Base-by-base conservation (phyloP, 192 early-diverging fungal genomes). In the Coemansia sp. region DNA sequence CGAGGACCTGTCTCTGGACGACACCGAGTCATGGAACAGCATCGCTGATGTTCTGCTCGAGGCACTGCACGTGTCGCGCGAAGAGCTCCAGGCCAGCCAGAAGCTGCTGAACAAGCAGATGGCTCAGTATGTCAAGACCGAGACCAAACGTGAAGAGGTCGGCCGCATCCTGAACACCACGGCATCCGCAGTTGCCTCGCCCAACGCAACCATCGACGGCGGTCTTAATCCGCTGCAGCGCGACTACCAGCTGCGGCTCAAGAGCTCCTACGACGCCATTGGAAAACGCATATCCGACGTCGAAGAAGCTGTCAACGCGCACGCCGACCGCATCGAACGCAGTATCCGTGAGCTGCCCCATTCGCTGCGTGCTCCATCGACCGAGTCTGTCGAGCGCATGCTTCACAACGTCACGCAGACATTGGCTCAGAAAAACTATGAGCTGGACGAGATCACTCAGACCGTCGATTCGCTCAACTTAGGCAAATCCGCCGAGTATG, bases 381-480 rank as follows among this genome's bases (percentile, higher is more conserved):
- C 77, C 7, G 85, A 86, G 34, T 79, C 74, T 18, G 74, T 86
- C 38, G 83, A 83, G 54, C 85, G 85, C 43, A 71, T 73, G 33
- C 73, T 88, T 41, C 60, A 70, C 64, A 78, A 85, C 48, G 74
- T 81, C 52, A 66, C 66, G 53, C 37, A 67, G 37, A 71, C 78
- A 2, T 64, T 86, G 53, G 55, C 61, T n/a, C 69, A 81, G 56
- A 75, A 81, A 36, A 85, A 84, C 67, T 55, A 48, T 48, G 85
- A 81, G 59, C 78, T 88, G 5, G 80, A 85, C 32, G 64, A 71
- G 41, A 55, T 88, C 3, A 65, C 80, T 14, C 51, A 33, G n/a
- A 36, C 66, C 2, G 38, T 83, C 34, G 69, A 77, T 8, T 51
- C 36, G 17, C 65, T 83, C 56, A 63, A 61, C 0, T n/a, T 74